Conservation (phyloP, 2,329 filamentous ascomycete genomes). For the Thelonectria discophora region DNA sequence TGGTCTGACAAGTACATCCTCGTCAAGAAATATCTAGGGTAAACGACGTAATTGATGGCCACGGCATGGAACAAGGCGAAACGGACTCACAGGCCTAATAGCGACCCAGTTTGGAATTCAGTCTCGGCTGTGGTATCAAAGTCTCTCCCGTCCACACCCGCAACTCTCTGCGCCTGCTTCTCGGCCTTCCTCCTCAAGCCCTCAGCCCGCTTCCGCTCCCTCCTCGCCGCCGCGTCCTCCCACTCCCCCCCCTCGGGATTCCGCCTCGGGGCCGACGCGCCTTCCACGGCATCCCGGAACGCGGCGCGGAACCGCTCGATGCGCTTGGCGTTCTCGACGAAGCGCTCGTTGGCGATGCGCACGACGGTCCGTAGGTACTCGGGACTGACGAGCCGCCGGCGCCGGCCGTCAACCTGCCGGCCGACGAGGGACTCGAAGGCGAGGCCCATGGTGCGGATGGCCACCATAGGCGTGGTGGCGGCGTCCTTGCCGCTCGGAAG, state of each 20-base stretch:
- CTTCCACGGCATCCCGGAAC: slow-evolving; percentile 51
- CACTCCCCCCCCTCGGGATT: slow-evolving; percentile 55
- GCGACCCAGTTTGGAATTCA: slow-evolving; percentile 33
- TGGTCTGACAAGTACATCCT: neutral
- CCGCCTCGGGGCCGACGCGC: slow-evolving; percentile 34
- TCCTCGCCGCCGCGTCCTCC: slow-evolving; percentile 63
- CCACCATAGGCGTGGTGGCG: slow-evolving; percentile 75
- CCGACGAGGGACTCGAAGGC: slow-evolving; percentile 85
- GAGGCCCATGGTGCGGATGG: slow-evolving; percentile 83
- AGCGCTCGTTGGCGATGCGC: slow-evolving; percentile 77
- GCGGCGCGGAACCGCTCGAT: slow-evolving; percentile 70
- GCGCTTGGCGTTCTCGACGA: slow-evolving; percentile 72
- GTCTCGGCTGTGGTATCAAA: slow-evolving; percentile 27
- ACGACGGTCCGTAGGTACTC: slow-evolving; percentile 74
- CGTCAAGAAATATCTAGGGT: neutral
- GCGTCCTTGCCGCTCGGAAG: slow-evolving; percentile 47
- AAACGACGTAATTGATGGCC: neutral
- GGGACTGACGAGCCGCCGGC: slow-evolving; percentile 65
- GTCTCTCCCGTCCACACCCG: slow-evolving; percentile 12
- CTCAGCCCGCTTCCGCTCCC: slow-evolving; percentile 66
- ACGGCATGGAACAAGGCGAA: slow-evolving; percentile 39
- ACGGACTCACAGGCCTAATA: slow-evolving; percentile 37
- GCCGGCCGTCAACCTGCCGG: slow-evolving; percentile 50
- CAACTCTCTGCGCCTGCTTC: slow-evolving; percentile 40
- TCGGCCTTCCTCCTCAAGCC: slow-evolving; percentile 63